Base-by-base conservation (phyloP, 257 asterid genomes). In the Ehretia macrophylla region DNA sequence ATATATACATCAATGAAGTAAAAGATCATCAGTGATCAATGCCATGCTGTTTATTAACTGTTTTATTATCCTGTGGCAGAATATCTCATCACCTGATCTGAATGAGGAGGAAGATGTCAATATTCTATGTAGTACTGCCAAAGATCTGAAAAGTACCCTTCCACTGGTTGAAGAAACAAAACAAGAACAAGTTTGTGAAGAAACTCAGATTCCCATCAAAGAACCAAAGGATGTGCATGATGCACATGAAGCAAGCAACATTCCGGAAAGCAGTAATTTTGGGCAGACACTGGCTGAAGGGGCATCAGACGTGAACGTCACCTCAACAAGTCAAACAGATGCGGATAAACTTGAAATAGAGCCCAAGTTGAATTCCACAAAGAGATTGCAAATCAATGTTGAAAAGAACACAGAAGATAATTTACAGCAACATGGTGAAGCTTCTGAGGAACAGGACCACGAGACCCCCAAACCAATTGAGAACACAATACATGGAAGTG, bases 41-140 rank as follows among this genome's bases (percentile, higher is more conserved):
- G 21, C 47, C 21, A 21, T 18, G 20, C 20, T 14, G 27, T 59
- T 27, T 21, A 32, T 6, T 59, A 8, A 10, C 10, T 23, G 52
- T 23, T 39, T 22, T 40, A 35, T 49, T 18, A 35, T 64, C 62
- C 59, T 51, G 57, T 55, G 63, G 67, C 68, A 80, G 85, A 68
- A 51, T 64, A 70, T 53, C 47, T 59, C 59, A 21, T n/a, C 59
- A 37, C 42, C 46, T 23, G 58, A 32, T 53, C 52, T 65, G 50
- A 59, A 64, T 6, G 59, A 61, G 75, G 58, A 38, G n/a, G 35
- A 56, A 32, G 51, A 23, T 32, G 65, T 51, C 64, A 60, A 40
- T 38, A 51, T 19, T 23, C 23, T 44, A 22, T 11, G 21, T 32
- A 44, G 59, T 57, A 55, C 37, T 49, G 4, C 47, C 54, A 64